These are phyloP conservation scores for Pythium vanterpoolii DNA, from an alignment of 352 stramenopile genomes.

Conservation along the genomic window DNA sequence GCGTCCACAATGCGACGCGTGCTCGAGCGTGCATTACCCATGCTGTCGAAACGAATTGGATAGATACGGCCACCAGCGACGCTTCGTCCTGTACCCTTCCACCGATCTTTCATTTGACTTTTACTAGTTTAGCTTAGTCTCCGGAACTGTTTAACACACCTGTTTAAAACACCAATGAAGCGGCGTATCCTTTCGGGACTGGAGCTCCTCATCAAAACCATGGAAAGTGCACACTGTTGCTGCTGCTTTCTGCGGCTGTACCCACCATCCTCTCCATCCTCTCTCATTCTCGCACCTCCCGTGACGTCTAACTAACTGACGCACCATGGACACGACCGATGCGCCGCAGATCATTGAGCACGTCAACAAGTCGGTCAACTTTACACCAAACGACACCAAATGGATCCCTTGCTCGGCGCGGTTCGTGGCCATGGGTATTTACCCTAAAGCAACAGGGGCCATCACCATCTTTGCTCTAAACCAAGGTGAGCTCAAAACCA, in stretches of 20 bases:
- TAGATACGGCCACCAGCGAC: not conserved
- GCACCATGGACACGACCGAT: slow-evolving; percentile 93
- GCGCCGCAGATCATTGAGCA: slow-evolving; percentile 97
- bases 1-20: slow-evolving; percentile 12
- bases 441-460: slow-evolving; percentile 90
- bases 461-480: slow-evolving; percentile 91
- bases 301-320: not conserved
- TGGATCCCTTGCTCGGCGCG: slow-evolving; percentile 94
- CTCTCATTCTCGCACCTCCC: not conserved
- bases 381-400: slow-evolving; percentile 93
- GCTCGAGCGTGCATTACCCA: slow-evolving; percentile 15
- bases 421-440: slow-evolving; percentile 93
- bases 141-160: not conserved
- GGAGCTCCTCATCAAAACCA: not conserved
- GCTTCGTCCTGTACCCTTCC: not conserved
- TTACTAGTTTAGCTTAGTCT: not conserved
- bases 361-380: slow-evolving; percentile 88
- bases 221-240: not conserved
- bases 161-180: not conserved
- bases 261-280: not conserved
- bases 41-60: not conserved
- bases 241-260: not conserved
- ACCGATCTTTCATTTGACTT: not conserved
- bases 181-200: not conserved
- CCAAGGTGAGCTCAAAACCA: slow-evolving; percentile 78